phyloP scores from a whole-genome alignment of 768 basidiomycete genomes.

The Lactarius deliciosus region DNA sequence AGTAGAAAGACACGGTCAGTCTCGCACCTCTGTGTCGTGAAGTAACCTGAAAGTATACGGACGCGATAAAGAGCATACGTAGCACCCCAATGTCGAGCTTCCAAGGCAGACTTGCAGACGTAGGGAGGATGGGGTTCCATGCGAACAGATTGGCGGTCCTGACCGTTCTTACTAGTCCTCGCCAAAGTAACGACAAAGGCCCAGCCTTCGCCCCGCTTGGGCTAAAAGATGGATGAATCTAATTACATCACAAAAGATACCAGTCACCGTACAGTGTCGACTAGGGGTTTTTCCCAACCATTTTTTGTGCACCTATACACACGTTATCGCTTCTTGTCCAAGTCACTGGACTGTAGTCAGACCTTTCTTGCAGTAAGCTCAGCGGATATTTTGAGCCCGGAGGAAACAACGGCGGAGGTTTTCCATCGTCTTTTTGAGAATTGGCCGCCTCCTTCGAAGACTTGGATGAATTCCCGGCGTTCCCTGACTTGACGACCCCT shows the following conservation, averaged over 20 bases:
- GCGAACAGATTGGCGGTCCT: slow-evolving; percentile 61
- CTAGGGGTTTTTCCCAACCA: slow-evolving; percentile 81
- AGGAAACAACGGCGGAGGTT: slow-evolving; percentile 61
- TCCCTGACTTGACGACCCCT: slow-evolving; percentile 84
- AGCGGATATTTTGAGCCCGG: slow-evolving; percentile 83
- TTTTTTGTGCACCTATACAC: slow-evolving; percentile 76
- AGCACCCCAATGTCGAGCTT: slow-evolving; percentile 91
- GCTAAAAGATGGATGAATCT: slow-evolving; percentile 38
- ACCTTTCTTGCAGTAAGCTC: slow-evolving; percentile 79
- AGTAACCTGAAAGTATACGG: slow-evolving; percentile 38
- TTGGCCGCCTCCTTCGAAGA: slow-evolving; percentile 28
- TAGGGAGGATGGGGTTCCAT: slow-evolving; percentile 75
- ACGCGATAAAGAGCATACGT: slow-evolving; percentile 87
- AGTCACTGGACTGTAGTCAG: background rate
- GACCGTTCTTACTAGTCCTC: slow-evolving; percentile 54
- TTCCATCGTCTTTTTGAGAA: slow-evolving; percentile 37
- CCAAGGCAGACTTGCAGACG: slow-evolving; percentile 60
- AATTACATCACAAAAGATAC: background rate
- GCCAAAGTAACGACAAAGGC: slow-evolving; percentile 70
- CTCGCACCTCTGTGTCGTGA: slow-evolving; percentile 28
- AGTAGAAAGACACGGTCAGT: slow-evolving; percentile 31
- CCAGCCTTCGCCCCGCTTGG: slow-evolving; percentile 49
- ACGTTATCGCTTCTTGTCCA: slow-evolving; percentile 7
- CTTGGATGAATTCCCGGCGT: slow-evolving; percentile 86
- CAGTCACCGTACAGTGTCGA: slow-evolving; percentile 62